Base-by-base conservation (phyloP, 768 basidiomycete species). In the Lactifluus piperatus region DNA sequence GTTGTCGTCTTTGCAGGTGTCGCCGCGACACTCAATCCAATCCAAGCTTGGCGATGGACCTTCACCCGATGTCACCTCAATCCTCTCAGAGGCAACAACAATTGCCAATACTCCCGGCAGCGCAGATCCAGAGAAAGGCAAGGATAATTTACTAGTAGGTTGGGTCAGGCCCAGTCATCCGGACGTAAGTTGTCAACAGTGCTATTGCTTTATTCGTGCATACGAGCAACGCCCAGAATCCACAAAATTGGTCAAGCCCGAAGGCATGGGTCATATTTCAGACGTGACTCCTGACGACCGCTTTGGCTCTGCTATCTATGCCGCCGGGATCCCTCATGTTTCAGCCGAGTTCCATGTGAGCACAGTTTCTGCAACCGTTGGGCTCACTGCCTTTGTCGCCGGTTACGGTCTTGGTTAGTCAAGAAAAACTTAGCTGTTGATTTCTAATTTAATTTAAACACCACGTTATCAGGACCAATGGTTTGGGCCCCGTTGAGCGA, bases 221-320 rank as follows among this genome's bases (percentile, higher is more conserved):
- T 6, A 39, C n/a, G 16, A 10, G 26, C 26, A 43, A 32, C 13
- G 14, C n/a, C 29, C 30, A 52, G 43, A 37, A 58, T 26, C 54
- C 57, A 8, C 50, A n/a, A 30, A 70, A 73, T 55, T 73, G 72
- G 72, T 70, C 70, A 5, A 61, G 64, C 22, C 3, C 49, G 39
- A 66, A 68, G 49, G 56, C 64, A 24, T 70, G 72, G 51, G 70
- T 72, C 13, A 68, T 71, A 14, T 71, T 69, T 52, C 66, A 66
- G 36, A 70, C 72, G 22, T 70, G 70, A 47, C 60, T 73, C 48
- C 59, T 74, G 46, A 73, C 72, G 51, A 62, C 66, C 53, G 67
- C 72, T 27, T 73, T 57, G 72, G 72, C 52, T 70, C 71, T 8
- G 68, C 69, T 14, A 72, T 73, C 49, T 72, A 70, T 58, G 67